Conservation (phyloP, 2,329 filamentous ascomycete genomes). For the Mycosphaerelloides madeirae region DNA sequence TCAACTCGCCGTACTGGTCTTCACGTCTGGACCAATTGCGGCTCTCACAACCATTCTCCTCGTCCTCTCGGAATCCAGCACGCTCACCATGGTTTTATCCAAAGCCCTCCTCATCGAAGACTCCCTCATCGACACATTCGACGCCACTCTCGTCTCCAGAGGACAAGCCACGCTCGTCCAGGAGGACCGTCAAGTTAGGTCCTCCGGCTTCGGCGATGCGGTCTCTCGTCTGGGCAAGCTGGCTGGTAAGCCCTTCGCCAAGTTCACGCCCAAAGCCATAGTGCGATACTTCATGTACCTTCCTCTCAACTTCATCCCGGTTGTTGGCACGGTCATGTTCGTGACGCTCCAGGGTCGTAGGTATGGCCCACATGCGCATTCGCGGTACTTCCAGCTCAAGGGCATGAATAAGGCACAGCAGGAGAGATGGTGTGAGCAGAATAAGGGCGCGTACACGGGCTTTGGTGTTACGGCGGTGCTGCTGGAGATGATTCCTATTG, state of each 20-base stretch:
- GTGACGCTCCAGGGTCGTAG: constrained; percentile 62
- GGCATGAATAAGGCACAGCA: constrained; percentile 64
- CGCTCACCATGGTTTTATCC: constrained; percentile 50
- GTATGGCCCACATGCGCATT: constrained; percentile 51
- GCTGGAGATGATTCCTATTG: constrained; percentile 78
- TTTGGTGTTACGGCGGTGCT: constrained; percentile 75
- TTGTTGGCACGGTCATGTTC: constrained; percentile 79
- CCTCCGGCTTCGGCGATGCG: constrained; percentile 45
- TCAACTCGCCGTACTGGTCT: constrained; percentile 73
- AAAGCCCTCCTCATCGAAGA: constrained; percentile 75
- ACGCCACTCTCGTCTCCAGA: constrained; percentile 59
- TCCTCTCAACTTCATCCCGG: constrained; percentile 86
- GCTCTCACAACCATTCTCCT: constrained; percentile 68
- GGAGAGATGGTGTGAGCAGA: constrained; percentile 63
- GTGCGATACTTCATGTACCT: constrained; percentile 79
- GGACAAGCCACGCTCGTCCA: constrained; percentile 61
- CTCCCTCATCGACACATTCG: constrained; percentile 82
- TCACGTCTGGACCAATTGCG: constrained; percentile 79
- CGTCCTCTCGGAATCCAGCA: constrained; percentile 50
- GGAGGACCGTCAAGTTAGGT: constrained; percentile 67
- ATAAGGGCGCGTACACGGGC: constrained; percentile 72
- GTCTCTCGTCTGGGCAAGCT: constrained; percentile 55
- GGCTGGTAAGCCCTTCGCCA: constrained; percentile 51
- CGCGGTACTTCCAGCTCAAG: constrained; percentile 76
- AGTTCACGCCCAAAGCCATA: constrained; percentile 55